Conservation (phyloP, 495 filamentous ascomycete genomes). For the Penicillium parvum region DNA sequence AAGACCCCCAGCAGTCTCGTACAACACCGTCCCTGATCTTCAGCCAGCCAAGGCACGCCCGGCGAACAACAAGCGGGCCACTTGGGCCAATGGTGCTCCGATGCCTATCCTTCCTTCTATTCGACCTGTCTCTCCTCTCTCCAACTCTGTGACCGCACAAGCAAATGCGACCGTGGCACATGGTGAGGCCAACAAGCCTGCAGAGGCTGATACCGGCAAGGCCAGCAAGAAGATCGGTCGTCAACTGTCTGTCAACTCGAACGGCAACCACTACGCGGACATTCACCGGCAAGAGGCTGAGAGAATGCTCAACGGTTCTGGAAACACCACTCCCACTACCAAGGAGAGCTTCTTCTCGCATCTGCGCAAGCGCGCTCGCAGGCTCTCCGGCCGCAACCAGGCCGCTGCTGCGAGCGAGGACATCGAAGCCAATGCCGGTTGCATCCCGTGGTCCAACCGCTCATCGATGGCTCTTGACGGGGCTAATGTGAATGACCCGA, state of each 20-base stretch:
- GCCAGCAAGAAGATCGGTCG: conserved; percentile 88
- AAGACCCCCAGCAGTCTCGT: conserved; percentile 48
- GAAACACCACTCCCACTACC: conserved; percentile 56
- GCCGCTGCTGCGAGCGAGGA: conserved; percentile 73
- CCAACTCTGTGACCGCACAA: conserved; percentile 87
- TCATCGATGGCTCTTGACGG: conserved; percentile 79
- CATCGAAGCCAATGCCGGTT: conserved; percentile 86
- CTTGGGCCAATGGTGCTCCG: conserved; percentile 87
- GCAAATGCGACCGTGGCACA: conserved; percentile 49
- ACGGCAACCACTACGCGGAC: conserved; percentile 84
- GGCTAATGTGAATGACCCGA: conserved; percentile 42
- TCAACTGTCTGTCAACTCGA: conserved; percentile 93
- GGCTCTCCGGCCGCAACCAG: conserved; percentile 88
- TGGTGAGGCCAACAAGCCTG: conserved; percentile 19
- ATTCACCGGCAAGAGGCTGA: conserved; percentile 88
- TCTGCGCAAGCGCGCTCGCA: conserved; percentile 84
- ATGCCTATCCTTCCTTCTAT: conserved; percentile 99
- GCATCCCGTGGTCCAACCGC: conserved; percentile 81
- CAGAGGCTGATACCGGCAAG: conserved; percentile 48
- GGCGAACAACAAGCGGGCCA: conserved; percentile 67
- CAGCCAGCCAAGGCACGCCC: conserved; percentile 54
- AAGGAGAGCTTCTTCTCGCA: conserved; percentile 98
- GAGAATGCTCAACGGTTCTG: conserved; percentile 79
- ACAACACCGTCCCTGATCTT: conserved; percentile 48
- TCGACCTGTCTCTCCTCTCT: conserved; percentile 87